A percentile compares a stretch with the other conserved stretches of the same genome.
Conservation (phyloP, 441 rosid species). For the Raphanus hybrid region DNA sequence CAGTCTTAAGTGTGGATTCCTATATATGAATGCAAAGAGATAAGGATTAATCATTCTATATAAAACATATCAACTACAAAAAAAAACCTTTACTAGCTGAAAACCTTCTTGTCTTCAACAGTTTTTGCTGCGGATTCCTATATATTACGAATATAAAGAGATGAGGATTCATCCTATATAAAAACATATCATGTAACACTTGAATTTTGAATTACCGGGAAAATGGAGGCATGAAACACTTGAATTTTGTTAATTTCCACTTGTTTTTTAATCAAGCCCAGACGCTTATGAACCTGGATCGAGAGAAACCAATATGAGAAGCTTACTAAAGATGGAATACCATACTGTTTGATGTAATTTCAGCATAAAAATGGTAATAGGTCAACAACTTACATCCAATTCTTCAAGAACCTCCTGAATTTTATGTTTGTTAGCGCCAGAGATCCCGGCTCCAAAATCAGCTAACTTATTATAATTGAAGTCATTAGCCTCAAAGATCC, state of each 20-base stretch:
- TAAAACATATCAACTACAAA: too few relatives aligned
- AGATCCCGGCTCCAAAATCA: slow-evolving; percentile 97
- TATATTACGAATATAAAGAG: slow-evolving; percentile 29
- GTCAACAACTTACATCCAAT: slow-evolving; percentile 69
- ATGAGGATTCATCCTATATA: not conserved
- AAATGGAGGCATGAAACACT: slow-evolving; percentile 46
- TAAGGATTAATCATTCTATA: not conserved
- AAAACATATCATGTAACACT: slow-evolving; percentile 47
- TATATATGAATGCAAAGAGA: not conserved
- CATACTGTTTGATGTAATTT: too few relatives aligned
- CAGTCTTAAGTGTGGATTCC: not conserved
- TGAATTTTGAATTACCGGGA: slow-evolving; percentile 51
- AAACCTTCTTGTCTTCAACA: too few relatives aligned
- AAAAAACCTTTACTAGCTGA: too few relatives aligned
- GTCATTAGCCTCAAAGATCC: not conserved
- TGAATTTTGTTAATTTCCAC: slow-evolving; percentile 68
- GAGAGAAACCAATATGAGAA: slow-evolving; percentile 21
- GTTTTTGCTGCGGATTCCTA: slow-evolving; percentile 33
- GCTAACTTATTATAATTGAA: slow-evolving; percentile 70
- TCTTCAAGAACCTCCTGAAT: slow-evolving; percentile 35
- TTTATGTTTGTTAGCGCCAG: slow-evolving; percentile 56
- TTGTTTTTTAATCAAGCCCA: slow-evolving; percentile 80
- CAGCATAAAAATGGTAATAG: too few relatives aligned
- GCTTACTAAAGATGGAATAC: slow-evolving; percentile 3
- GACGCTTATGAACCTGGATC: slow-evolving; percentile 75